phyloP scores from a whole-genome alignment of 495 filamentous ascomycete species.

The Penicillium daleae region DNA sequence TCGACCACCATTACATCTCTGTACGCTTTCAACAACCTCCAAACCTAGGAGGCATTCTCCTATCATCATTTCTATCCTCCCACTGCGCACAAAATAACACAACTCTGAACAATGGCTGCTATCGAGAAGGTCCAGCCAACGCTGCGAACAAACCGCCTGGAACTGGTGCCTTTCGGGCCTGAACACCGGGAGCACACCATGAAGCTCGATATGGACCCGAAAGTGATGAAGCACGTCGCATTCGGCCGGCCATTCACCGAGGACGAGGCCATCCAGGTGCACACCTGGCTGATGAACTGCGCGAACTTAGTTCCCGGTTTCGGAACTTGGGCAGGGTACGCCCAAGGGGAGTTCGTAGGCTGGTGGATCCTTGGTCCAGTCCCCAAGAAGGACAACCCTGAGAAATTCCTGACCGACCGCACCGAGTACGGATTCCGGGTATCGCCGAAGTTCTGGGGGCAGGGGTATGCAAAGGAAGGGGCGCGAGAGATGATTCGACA shows the following conservation, averaged over 20 bases:
- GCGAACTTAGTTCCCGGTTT: constrained; percentile 15
- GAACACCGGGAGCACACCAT: constrained; percentile 18
- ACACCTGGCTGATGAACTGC: constrained; percentile 16
- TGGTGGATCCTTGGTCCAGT: constrained; percentile 24
- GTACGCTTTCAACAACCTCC: not conserved
- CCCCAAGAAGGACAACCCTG: constrained; percentile 7
- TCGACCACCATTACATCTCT: not conserved
- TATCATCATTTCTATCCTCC: not conserved
- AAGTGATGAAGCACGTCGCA: constrained; percentile 22
- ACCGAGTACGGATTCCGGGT: constrained; percentile 22
- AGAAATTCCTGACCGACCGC: constrained; percentile 14
- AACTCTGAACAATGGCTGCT: not conserved
- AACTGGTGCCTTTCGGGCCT: constrained; percentile 14
- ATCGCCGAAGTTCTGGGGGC: constrained; percentile 18
- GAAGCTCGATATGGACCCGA: constrained; percentile 19
- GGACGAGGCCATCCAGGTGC: constrained; percentile 20
- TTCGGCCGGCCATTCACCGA: constrained; percentile 17
- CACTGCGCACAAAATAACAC: not conserved
- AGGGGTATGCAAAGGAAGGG: constrained; percentile 25
- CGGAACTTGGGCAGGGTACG: constrained; percentile 22
- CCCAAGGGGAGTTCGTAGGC: constrained; percentile 18
- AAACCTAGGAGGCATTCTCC: not conserved
- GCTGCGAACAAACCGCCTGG: constrained; percentile 14
- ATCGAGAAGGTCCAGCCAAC: constrained; percentile 8
- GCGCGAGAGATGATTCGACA: constrained; percentile 14